These are phyloP conservation scores for Forsythia suspensa DNA, from an alignment of 257 asterid species.

Conservation along the genomic window DNA sequence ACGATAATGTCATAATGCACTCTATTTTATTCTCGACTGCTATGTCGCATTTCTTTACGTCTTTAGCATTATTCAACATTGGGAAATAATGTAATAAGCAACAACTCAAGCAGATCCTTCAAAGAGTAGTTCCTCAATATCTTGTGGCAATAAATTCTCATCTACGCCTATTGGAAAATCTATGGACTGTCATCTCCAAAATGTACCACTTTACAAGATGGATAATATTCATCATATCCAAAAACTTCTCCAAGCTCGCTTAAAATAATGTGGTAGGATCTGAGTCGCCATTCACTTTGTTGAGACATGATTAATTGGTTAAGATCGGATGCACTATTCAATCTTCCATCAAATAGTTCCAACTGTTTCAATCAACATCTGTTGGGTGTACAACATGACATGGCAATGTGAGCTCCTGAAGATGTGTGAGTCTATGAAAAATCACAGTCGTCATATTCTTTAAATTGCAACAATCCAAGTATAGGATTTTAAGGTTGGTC, in stretches of 20 bases:
- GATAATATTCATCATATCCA: slow-evolving; percentile 19
- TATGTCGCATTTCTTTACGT: slow-evolving; percentile 11
- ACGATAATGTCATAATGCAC: slow-evolving; percentile 16
- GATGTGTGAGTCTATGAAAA: slow-evolving; percentile 16
- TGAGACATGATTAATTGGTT: slow-evolving; percentile 27
- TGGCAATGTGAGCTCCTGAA: slow-evolving; percentile 29
- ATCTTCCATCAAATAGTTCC: slow-evolving; percentile 27
- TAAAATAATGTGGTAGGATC: slow-evolving; percentile 26
- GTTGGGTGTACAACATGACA: slow-evolving; percentile 18
- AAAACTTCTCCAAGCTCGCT: slow-evolving; percentile 10
- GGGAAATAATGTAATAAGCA: slow-evolving; percentile 26
- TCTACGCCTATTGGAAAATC: not conserved
- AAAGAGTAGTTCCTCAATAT: slow-evolving; percentile 8
- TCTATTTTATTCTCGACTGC: slow-evolving; percentile 8
- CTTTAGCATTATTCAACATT: slow-evolving; percentile 16
- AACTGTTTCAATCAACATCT: slow-evolving; percentile 28
- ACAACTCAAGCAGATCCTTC: not conserved
- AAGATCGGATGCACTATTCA: slow-evolving; percentile 17
- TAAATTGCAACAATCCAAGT: slow-evolving; percentile 20
- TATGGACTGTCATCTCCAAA: not conserved
- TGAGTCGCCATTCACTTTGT: slow-evolving; percentile 15
- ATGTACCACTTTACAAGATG: slow-evolving; percentile 8
- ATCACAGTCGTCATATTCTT: slow-evolving; percentile 24
- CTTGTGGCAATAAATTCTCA: slow-evolving; percentile 19
- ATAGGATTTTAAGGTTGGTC: slow-evolving; percentile 29